Evolutionary conservation across 345 rosid species (phyloP).

Genomic region (Triadica sebifera): DNA sequence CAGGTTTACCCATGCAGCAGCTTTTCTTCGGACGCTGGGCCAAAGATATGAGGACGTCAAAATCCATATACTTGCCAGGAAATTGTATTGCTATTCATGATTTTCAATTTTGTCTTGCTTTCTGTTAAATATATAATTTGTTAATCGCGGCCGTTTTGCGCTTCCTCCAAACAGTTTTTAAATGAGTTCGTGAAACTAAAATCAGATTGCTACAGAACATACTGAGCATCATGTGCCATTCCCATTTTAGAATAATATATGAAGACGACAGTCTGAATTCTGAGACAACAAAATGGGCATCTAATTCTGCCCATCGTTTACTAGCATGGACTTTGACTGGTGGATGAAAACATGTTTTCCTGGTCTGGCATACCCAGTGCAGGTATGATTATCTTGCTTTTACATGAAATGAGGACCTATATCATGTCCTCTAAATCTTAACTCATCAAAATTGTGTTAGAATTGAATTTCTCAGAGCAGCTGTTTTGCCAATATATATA

Average conservation of each 20-base stretch:
- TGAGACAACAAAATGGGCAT: not conserved
- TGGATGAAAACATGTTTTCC: not conserved
- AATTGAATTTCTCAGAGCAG: too few relatives aligned
- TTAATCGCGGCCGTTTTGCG: not conserved
- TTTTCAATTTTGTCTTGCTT: conserved; percentile 10
- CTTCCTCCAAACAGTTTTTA: not conserved
- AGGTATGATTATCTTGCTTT: not conserved
- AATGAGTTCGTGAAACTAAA: too few relatives aligned
- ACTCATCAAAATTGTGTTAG: too few relatives aligned
- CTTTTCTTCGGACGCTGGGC: conserved; percentile 5
- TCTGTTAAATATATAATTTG: not conserved
- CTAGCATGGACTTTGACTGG: not conserved
- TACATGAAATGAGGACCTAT: too few relatives aligned
- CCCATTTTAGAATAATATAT: not conserved
- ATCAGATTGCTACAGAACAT: not conserved
- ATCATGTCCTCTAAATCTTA: too few relatives aligned
- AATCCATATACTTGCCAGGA: not conserved
- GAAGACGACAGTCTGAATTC: not conserved
- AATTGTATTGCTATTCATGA: conserved; percentile 9
- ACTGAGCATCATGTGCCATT: not conserved
- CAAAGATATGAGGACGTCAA: conserved; percentile 5
- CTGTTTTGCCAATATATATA: too few relatives aligned
- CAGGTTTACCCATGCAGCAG: conserved; percentile 7
- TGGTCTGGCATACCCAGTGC: not conserved
- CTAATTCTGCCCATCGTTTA: not conserved